A percentile compares a stretch with the other conserved stretches of the same genome.
Conservation (phyloP, 1,139 yeast genomes). For the Saccharomyces hybrid region DNA sequence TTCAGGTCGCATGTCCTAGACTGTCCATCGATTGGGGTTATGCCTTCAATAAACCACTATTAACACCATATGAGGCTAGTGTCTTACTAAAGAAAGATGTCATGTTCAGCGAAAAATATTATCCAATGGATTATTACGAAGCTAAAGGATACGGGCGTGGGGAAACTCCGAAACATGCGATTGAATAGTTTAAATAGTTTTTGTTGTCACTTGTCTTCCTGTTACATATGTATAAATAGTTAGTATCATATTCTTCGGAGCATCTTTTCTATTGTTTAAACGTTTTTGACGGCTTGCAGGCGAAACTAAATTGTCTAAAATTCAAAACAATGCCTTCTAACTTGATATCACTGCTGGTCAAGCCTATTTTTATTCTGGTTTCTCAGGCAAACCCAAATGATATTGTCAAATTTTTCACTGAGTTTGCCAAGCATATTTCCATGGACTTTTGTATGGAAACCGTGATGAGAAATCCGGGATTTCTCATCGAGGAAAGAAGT, state of each 20-base stretch:
- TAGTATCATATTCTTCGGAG: background rate
- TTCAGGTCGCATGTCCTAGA: constrained; percentile 97
- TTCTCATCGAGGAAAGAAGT: background rate
- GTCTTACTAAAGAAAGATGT: constrained; percentile 70
- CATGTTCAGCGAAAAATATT: constrained; percentile 56
- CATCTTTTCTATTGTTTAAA: background rate
- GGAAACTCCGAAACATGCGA: constrained; percentile 43
- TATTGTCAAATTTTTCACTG: constrained; percentile 79
- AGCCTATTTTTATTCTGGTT: constrained; percentile 93
- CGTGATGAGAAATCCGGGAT: constrained; percentile 54
- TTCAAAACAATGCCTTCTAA: background rate
- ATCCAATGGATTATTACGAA: constrained; percentile 95
- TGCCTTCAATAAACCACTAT: constrained; percentile 83
- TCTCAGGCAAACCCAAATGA: constrained; percentile 82
- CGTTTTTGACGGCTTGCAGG: background rate
- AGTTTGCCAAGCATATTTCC: constrained; percentile 78
- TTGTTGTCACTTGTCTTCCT: background rate
- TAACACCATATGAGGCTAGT: constrained; percentile 96
- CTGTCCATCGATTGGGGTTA: constrained; percentile 98
- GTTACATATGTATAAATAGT: background rate
- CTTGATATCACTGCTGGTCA: constrained; percentile 71
- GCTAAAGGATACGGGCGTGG: constrained; percentile 94
- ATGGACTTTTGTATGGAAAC: constrained; percentile 92
- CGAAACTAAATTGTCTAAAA: background rate
- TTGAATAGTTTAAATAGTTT: background rate